Conservation (phyloP, 2,329 filamentous ascomycete species). For the Talaromyces atroroseus region DNA sequence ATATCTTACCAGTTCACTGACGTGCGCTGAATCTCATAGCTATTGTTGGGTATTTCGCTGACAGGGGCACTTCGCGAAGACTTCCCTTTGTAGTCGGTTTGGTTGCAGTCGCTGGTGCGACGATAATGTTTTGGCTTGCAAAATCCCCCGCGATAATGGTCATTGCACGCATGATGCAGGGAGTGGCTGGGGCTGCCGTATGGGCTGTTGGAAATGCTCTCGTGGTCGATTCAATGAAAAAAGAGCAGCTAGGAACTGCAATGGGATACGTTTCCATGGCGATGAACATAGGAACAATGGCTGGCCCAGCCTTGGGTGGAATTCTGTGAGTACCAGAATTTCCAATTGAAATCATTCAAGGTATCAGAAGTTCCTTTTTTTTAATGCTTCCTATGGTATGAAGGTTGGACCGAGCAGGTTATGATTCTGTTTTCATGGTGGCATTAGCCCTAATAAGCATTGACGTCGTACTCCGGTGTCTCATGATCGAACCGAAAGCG, state of each 20-base stretch:
- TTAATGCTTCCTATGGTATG: background rate
- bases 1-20: background rate
- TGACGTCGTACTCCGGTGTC: constrained; percentile 55
- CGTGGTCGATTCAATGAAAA: constrained; percentile 54
- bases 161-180: constrained; percentile 52
- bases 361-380: background rate
- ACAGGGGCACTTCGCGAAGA: constrained; percentile 48
- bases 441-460: constrained; percentile 47
- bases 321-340: constrained; percentile 11
- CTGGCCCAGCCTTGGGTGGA: constrained; percentile 46
- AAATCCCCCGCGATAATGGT: constrained; percentile 43
- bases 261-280: constrained; percentile 50
- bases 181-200: constrained; percentile 53
- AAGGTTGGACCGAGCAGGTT: constrained; percentile 23
- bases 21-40: constrained; percentile 9
- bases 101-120: constrained; percentile 47
- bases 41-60: constrained; percentile 41
- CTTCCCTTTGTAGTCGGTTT: constrained; percentile 55
- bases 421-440: constrained; percentile 28
- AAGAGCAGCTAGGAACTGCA: constrained; percentile 53
- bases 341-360: background rate
- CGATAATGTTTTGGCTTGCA: constrained; percentile 51
- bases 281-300: constrained; percentile 53
- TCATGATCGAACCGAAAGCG: constrained; percentile 50
- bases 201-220: constrained; percentile 58